Evolutionary conservation across 2,329 filamentous ascomycete species (phyloP).

Genomic region (Neonectria coccinea): DNA sequence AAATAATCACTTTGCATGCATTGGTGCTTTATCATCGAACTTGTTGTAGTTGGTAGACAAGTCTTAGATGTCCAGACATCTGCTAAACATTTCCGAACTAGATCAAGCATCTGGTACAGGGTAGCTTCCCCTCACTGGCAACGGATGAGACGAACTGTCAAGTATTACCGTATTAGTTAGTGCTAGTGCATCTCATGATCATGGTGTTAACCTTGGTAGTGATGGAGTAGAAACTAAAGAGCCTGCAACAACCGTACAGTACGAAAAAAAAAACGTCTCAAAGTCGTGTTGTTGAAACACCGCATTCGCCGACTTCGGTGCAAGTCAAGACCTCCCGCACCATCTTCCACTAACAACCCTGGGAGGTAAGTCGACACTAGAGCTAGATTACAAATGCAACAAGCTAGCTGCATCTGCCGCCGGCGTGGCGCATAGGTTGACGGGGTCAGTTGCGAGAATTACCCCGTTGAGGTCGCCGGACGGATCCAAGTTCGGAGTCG

Average conservation of each 20-base stretch:
- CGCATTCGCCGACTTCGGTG: conserved; percentile 9
- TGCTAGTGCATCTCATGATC: too few species aligned
- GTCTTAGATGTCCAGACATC: background rate
- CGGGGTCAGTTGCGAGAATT: conserved; percentile 5
- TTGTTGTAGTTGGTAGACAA: background rate
- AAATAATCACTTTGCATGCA: background rate
- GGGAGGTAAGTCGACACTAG: background rate
- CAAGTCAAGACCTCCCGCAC: background rate
- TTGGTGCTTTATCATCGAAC: background rate
- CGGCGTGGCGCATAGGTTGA: conserved; percentile 7
- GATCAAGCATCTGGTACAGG: background rate
- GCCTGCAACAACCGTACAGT: background rate
- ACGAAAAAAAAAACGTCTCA: background rate
- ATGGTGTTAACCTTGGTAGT: background rate
- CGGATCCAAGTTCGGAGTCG: background rate
- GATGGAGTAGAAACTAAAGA: background rate
- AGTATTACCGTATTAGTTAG: background rate
- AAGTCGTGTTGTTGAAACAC: conserved; percentile 2
- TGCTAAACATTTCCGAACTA: background rate
- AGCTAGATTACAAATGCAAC: conserved; percentile 20
- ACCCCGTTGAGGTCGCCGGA: background rate
- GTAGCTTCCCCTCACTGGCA: background rate
- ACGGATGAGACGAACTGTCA: background rate
- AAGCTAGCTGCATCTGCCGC: conserved; percentile 7
- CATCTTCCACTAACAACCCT: background rate